phyloP scores from a whole-genome alignment of 2,329 filamentous ascomycete genomes.

The Davidsoniella australis region DNA sequence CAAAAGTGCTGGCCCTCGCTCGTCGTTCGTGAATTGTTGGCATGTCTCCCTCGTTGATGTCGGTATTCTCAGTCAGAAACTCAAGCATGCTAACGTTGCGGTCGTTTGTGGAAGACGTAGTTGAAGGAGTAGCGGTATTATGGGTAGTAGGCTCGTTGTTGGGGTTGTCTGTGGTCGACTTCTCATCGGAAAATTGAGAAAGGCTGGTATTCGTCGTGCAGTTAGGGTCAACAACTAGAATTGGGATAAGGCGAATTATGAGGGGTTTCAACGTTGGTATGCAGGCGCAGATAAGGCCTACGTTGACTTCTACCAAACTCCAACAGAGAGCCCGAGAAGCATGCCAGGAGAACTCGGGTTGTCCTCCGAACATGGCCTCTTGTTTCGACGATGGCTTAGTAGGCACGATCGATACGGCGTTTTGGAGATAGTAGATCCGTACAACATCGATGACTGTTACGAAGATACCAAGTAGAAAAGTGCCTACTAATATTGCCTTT shows the following conservation, averaged over 20 bases:
- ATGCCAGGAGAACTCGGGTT: constrained; percentile 48
- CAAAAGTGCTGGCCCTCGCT: constrained; percentile 8
- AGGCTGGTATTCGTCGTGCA: constrained; percentile 5
- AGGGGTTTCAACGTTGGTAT: constrained; percentile 86
- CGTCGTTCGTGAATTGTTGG: constrained; percentile 6
- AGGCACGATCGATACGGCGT: constrained; percentile 37
- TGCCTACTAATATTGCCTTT: constrained; percentile 72
- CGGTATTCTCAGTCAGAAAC: constrained; percentile 8
- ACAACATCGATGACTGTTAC: constrained; percentile 78
- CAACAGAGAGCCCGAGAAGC: constrained; percentile 80
- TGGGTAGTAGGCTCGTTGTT: neutral
- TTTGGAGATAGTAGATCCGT: constrained; percentile 76
- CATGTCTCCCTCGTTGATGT: constrained; percentile 4
- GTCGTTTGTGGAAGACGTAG: neutral
- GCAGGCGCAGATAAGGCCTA: constrained; percentile 78
- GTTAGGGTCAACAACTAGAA: constrained; percentile 34
- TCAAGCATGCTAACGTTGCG: constrained; percentile 5
- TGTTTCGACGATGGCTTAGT: constrained; percentile 22
- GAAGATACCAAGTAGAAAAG: constrained; percentile 75
- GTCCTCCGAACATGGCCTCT: constrained; percentile 31
- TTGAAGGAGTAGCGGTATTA: neutral
- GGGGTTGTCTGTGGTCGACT: neutral
- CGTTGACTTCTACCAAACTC: constrained; percentile 80
- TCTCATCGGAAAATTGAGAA: neutral
- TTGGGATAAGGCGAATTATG: constrained; percentile 45